Base-by-base conservation (phyloP, 2,329 filamentous ascomycete species). In the Fusarium mundagurra region DNA sequence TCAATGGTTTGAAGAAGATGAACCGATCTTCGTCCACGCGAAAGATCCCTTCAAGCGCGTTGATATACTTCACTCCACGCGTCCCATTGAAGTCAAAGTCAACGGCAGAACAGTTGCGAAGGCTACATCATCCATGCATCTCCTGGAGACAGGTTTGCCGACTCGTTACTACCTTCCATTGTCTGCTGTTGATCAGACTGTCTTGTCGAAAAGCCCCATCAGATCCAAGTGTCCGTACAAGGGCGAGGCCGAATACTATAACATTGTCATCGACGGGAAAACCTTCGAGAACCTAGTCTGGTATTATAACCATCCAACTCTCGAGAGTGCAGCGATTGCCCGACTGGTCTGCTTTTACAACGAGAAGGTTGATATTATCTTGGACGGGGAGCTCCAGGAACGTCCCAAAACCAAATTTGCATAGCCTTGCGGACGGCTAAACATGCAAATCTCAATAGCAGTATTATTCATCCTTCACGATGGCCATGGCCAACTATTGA, bases 31-130 rank as follows among this genome's bases (percentile, higher is more conserved):
- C 74, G 85, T 89, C 8, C 91, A 93, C 67, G 91, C 91, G 1
- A 92, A 92, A 71, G 91, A 93, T 61, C 91, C 91, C 0, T 92
- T 88, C 82, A 91, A 91, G 73, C 86, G 91, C 18, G 83, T 93
- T 68, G 91, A 92, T 64, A 87, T 90, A 33, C 80, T 93, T 10
- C 83, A 84, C 3, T 92, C 90, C 0, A 83, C 84, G 4, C 87
- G 91, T 2, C 80, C 80, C 3, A 79, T 93, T 39, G 83, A 86
- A 17, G 83, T 93, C 43, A 83, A 83, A 29, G 73, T 88, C 8
- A 79, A 82, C 13, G 88, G 88, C 5, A 78, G 77, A 5, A 82
- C 83, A 1, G 80, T 92, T 3, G 86, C 85, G n/a, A 83, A 86
- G 22, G 83, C 86, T 1, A 72, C 78, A 4, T 85, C 84, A 6